A percentile compares a stretch with the other conserved stretches of the same genome.
Conservation (phyloP, 2,329 filamentous ascomycete species). For the Xylariaceae sp. region DNA sequence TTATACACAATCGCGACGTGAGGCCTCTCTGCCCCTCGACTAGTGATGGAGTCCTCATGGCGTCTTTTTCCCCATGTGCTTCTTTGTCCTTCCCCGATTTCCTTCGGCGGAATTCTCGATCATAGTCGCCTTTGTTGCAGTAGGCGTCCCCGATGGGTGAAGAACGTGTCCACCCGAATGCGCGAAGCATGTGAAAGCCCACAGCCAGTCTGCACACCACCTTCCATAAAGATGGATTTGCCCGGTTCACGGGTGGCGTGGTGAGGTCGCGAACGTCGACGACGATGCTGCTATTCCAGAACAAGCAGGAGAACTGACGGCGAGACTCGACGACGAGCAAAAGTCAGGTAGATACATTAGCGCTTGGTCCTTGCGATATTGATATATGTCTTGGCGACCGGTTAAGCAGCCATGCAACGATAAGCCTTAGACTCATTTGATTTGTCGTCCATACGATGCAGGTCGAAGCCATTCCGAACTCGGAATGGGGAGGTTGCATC, state of each 20-base stretch:
- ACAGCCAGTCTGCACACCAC: neutral
- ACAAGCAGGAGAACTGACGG: conserved; percentile 10
- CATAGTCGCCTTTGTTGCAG: neutral
- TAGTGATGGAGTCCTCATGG: neutral
- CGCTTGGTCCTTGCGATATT: neutral
- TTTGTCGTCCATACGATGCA: neutral
- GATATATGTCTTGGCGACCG: neutral
- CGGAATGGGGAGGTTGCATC: neutral
- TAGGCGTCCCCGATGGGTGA: neutral
- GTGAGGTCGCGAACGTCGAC: neutral
- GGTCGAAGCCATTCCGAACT: neutral
- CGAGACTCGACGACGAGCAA: neutral
- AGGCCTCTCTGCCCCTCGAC: neutral
- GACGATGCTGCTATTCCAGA: conserved; percentile 10
- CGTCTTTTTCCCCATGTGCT: neutral
- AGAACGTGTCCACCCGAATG: neutral
- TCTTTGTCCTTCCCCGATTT: neutral
- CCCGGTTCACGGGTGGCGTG: conserved; percentile 1
- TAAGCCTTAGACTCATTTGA: neutral
- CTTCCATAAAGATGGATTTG: conserved; percentile 18
- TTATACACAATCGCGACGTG: conserved; percentile 15
- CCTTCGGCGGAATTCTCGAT: neutral
- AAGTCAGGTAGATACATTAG: neutral
- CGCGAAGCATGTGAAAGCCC: neutral
- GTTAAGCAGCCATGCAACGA: neutral